Base-by-base conservation (phyloP, 208 protist species). In the Trypanosoma grayi region DNA sequence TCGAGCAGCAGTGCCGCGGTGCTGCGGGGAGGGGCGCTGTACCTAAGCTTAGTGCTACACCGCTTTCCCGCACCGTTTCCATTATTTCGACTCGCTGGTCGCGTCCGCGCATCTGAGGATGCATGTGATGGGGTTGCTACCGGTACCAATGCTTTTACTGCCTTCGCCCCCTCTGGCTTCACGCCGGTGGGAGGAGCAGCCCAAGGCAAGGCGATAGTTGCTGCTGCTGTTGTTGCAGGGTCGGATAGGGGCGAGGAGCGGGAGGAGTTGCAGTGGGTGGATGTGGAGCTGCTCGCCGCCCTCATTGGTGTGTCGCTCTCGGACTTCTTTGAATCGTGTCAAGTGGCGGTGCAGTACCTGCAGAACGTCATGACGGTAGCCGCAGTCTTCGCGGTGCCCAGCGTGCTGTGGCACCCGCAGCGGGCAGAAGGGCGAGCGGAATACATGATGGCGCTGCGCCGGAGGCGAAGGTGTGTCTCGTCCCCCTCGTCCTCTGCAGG, bases 261-360 rank as follows among this genome's bases (percentile, higher is more conserved):
- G n/a, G 74, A 75, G 9, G 79, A 80, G 31, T 58, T 90, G 43
- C 80, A 93, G 59, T 93, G 86, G 83, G 72, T 87, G n/a, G 86
- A 93, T 57, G 75, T 93, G 28, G 80, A 93, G 68, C 45, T 85
- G 2, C 70, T 79, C 34, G 64, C 77, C 27, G 58, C 58, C 3
- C 73, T 87, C 16, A 78, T 89, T 54, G 83, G 86, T 27, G 78
- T 93, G 34, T 25, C 67, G 0, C 53, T 84, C n/a, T 72, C 76
- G 1, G 83, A 83, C 53, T 90, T 93, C 60, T 93, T 93, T 51
- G 86, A 90, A 28, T 78, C 66, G 0, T 65, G 65, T 10, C 44
- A 73, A 27, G 77, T 82, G 16, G 70, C 73, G 7, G 48, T 75
- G 46, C 81, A 87, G 61, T 84, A 90, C 66, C 41, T 93, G 64